These are phyloP conservation scores for Tuber magnatum DNA, from an alignment of 495 filamentous ascomycete genomes.

Conservation along the genomic window DNA sequence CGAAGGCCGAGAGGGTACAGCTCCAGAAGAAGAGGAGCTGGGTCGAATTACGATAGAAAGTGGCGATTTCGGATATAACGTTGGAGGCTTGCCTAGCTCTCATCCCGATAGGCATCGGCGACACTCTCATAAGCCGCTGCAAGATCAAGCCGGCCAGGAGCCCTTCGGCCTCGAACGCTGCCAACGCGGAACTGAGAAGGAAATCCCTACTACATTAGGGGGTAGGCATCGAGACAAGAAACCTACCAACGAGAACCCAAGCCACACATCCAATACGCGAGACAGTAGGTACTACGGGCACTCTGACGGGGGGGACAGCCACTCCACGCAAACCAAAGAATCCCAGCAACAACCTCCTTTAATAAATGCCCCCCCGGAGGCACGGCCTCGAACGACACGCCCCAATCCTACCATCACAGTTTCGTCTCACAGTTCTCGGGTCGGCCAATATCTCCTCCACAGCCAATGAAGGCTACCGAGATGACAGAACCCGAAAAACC, in stretches of 20 bases:
- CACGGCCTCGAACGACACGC: conserved; percentile 5
- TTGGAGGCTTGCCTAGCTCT: conserved; percentile 1
- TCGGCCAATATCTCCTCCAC: neutral
- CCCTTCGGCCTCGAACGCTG: neutral
- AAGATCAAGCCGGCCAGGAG: neutral
- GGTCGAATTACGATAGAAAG: conserved; percentile 2
- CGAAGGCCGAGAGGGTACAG: neutral
- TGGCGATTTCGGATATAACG: conserved; percentile 23
- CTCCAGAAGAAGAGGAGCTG: conserved; percentile 9
- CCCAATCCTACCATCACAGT: conserved; percentile 9
- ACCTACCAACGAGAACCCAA: neutral
- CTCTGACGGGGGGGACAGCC: neutral
- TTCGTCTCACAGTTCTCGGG: conserved; percentile 1
- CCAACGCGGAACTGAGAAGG: neutral
- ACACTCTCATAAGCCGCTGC: neutral
- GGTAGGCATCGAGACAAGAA: neutral
- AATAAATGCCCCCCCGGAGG: neutral
- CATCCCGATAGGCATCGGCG: neutral
- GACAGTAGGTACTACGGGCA: neutral
- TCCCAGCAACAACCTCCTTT: neutral
- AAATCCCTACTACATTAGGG: neutral
- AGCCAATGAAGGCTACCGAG: neutral
- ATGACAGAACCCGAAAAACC: neutral
- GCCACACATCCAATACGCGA: neutral
- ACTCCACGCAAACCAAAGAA: neutral